Evolutionary conservation across 2,329 filamentous ascomycete genomes (phyloP).

Genomic region (Sporothrix inflata): DNA sequence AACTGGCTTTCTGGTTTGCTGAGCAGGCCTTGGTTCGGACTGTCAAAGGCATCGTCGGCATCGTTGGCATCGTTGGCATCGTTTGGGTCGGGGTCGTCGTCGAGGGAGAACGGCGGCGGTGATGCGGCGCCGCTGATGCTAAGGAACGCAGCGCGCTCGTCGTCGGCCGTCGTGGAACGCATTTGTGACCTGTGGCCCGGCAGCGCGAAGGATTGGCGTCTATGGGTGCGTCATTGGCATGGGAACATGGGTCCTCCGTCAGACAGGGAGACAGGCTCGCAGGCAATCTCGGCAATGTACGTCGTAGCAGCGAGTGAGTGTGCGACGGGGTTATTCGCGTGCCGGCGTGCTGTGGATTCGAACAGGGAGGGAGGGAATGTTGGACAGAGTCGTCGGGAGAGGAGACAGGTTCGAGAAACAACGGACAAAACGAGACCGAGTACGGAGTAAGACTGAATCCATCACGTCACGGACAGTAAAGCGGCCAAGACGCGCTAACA

Average conservation of each 20-base stretch:
- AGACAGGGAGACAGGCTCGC: no score
- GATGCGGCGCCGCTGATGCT: neutral
- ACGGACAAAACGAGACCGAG: no score
- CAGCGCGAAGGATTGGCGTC: neutral
- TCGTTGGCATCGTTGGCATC: neutral
- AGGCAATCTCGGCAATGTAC: neutral
- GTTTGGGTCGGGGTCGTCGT: conserved; percentile 9
- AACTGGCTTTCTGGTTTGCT: neutral
- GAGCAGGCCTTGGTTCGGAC: neutral
- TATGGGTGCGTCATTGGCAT: neutral
- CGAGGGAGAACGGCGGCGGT: conserved; percentile 15
- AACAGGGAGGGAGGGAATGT: neutral
- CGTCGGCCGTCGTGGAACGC: conserved; percentile 21
- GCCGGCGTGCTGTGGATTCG: neutral
- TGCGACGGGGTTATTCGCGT: no score
- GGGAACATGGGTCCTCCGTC: neutral
- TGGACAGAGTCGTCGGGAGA: neutral
- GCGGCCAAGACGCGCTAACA: no score
- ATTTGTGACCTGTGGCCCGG: neutral
- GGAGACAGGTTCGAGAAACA: neutral
- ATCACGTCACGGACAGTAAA: no score
- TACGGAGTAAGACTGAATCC: no score
- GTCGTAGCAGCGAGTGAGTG: no score
- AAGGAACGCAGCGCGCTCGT: conserved; percentile 27
- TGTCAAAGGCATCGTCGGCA: neutral